A percentile compares a stretch with the other conserved stretches of the same genome.
phyloP scores from a whole-genome alignment of 495 filamentous ascomycete species.

The Aspergillus funiculosus region DNA sequence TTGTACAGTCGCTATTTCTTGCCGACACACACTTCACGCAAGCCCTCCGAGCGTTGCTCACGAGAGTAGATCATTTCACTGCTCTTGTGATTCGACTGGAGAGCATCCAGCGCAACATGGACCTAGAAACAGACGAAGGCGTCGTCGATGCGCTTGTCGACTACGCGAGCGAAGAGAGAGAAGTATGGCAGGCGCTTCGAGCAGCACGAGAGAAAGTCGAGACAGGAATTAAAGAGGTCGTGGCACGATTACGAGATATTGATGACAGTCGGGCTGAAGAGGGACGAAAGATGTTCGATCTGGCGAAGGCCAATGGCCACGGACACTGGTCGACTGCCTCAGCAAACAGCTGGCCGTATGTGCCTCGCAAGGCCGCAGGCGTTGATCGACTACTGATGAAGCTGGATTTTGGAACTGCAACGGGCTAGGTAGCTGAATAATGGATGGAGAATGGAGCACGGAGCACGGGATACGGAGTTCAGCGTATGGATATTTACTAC shows the following conservation, averaged over 20 bases:
- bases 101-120: conserved; percentile 61
- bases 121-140: conserved; percentile 72
- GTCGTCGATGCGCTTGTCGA: conserved; percentile 69
- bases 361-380: conserved; percentile 60
- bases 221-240: conserved; percentile 56
- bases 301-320: conserved; percentile 14
- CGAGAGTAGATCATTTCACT: conserved; percentile 68
- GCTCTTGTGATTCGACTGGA: conserved; percentile 68
- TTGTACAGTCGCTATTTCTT: conserved; percentile 65
- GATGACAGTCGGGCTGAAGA: conserved; percentile 47
- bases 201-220: conserved; percentile 30
- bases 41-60: conserved; percentile 63
- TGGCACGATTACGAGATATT: conserved; percentile 54
- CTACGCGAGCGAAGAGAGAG: conserved; percentile 59
- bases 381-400: conserved; percentile 83
- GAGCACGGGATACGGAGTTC: too few species aligned
- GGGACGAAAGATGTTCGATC: conserved; percentile 36
- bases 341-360: conserved; percentile 38
- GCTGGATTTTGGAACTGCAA: conserved; percentile 61
- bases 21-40: conserved; percentile 62
- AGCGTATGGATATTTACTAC: too few species aligned
- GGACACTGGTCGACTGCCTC: conserved; percentile 14
- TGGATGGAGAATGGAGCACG: not conserved
- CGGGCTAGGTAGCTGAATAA: not conserved
- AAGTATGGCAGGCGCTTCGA: conserved; percentile 53